These are phyloP conservation scores for Backusella tarrabulga DNA, from an alignment of 192 early-diverging fungal species.

Conservation along the genomic window DNA sequence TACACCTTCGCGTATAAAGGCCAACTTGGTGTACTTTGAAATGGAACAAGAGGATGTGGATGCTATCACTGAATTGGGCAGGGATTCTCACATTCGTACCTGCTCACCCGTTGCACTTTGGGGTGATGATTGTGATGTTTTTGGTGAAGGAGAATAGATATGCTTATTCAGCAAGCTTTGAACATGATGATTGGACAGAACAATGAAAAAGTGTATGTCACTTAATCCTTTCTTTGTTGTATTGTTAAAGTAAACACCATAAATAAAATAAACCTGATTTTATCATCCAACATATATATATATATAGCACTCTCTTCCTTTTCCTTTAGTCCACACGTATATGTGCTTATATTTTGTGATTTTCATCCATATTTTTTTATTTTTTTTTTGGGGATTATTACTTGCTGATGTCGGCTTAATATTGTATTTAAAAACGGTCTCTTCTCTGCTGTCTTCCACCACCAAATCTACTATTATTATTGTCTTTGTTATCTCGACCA, in stretches of 20 bases:
- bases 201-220: too few relatives aligned
- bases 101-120: constrained; percentile 1
- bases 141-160: not conserved
- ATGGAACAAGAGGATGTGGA: constrained; percentile 25
- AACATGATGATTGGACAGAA: too few relatives aligned
- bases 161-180: not conserved
- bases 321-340: too few relatives aligned
- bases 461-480: constrained; percentile 6
- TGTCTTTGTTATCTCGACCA: not conserved
- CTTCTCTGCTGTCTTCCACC: constrained; percentile 9
- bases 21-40: constrained; percentile 52
- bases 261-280: too few relatives aligned
- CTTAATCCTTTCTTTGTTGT: too few relatives aligned
- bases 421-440: not conserved
- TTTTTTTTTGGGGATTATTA: not conserved
- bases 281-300: too few relatives aligned
- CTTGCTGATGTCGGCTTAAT: not conserved
- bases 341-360: not conserved
- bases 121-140: not conserved
- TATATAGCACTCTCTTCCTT: not conserved
- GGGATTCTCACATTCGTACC: constrained; percentile 4
- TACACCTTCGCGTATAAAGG: constrained; percentile 47
- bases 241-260: too few relatives aligned
- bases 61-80: constrained; percentile 22
- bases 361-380: not conserved